Evolutionary conservation across 1,284 basidiomycete species (phyloP), one percentile per base, ranked within the genome.

Genomic region (Stereum hirsutum): DNA sequence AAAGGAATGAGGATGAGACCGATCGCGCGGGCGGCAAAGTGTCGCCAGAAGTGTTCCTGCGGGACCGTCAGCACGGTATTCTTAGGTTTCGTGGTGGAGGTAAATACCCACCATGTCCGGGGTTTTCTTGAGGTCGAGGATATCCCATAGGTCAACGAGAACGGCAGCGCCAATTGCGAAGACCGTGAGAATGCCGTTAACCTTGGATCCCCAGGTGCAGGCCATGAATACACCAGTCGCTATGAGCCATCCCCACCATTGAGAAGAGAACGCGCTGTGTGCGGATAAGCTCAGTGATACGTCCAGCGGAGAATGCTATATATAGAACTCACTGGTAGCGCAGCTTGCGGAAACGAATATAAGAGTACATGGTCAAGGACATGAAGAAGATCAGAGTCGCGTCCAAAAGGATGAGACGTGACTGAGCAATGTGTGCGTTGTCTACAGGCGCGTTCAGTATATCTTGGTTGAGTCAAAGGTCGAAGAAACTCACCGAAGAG

Each of bases 311-410:
- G 15, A 6, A 39, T 20, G 23, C 7, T 39, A 39, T 17, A 24
- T 21, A 2, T 38, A 12, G 20, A 6, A 66, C 80, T 37, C 53
- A 89, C 89, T 70, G 73, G 65, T 98, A 97, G 38, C 96, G 89
- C 36, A 92, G 75, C 64, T 98, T 96, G 57, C 89, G 84, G 75
- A 99, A 99, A 45, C 89, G 83, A 57, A 99, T 75, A 61, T 99
- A 99, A n/a, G 80, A 81, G 61, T 95, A 93, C 50, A 99, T 80
- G 3, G 94, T 93, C 46, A 93, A 72, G 2, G 91, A 72, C 80
- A 98, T 90, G 72, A 98, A 99, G 64, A 99, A 89, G 47, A 98
- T 86, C 39, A 99, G 72, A 4, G 89, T 84, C 1, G 95, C 93
- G 54, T 99, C 96, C 42, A 99, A 78, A 19, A 99, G 76, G 58